Evolutionary conservation across 1,284 basidiomycete genomes (phyloP).

Genomic region (Tranzscheliella williamsii): DNA sequence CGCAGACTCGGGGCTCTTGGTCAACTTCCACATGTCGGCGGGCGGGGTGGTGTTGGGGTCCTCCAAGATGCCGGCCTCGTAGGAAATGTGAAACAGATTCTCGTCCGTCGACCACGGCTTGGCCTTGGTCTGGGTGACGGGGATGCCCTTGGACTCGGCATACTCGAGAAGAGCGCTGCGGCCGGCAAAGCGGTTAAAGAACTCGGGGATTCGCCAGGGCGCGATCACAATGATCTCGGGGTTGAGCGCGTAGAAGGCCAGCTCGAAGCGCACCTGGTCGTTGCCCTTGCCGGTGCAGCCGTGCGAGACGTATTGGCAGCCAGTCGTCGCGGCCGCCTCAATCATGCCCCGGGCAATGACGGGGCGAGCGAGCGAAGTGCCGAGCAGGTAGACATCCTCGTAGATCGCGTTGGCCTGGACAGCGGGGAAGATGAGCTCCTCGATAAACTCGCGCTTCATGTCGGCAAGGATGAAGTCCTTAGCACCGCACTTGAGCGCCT

Average conservation of each 20-base stretch:
- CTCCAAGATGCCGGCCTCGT: slow-evolving; percentile 98
- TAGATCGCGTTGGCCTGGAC: slow-evolving; percentile 99
- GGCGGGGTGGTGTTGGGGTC: slow-evolving; percentile 94
- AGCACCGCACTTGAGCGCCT: slow-evolving; percentile 89
- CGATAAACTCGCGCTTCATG: slow-evolving; percentile 91
- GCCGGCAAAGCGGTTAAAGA: slow-evolving; percentile 96
- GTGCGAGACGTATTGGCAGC: slow-evolving; percentile 78
- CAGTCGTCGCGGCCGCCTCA: slow-evolving; percentile 80
- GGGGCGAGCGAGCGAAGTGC: slow-evolving; percentile 94
- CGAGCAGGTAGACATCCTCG: slow-evolving; percentile 98
- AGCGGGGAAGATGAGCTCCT: slow-evolving; percentile 92
- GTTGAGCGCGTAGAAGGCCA: slow-evolving; percentile 97
- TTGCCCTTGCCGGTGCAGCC: slow-evolving; percentile 99
- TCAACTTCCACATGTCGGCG: slow-evolving; percentile 99
- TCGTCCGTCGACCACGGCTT: slow-evolving; percentile 98
- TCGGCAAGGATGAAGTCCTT: slow-evolving; percentile 94
- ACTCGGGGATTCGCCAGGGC: slow-evolving; percentile 94
- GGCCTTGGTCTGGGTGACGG: slow-evolving; percentile 89
- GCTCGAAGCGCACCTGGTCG: slow-evolving; percentile 98
- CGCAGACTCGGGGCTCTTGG: slow-evolving; percentile 78
- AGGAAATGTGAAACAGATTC: slow-evolving; percentile 99
- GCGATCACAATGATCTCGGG: slow-evolving; percentile 99
- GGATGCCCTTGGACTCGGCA: slow-evolving; percentile 85
- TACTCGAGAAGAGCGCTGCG: slow-evolving; percentile 89
- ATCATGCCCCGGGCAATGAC: slow-evolving; percentile 99